Evolutionary conservation across 768 basidiomycete species (phyloP), one percentile per base, ranked within the genome.

Genomic region (Rhodotorula toruloides): DNA sequence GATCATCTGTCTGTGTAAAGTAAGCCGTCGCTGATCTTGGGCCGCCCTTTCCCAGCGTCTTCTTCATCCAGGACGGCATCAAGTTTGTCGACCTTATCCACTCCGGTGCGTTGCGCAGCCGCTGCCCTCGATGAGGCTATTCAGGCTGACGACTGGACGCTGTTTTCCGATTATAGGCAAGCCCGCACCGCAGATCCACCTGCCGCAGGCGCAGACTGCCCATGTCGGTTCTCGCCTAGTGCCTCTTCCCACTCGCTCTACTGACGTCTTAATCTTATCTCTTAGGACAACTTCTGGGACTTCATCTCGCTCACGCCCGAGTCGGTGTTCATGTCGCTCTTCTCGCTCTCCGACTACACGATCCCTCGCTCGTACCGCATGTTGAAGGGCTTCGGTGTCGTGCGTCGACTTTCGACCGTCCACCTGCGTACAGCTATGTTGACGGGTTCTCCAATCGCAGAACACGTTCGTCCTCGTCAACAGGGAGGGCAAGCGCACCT

Each of bases 211-310:
- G 31, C 73, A 78, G 68, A 77, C 76, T 8, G 76, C 79, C 2
- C 89, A 91, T 74, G n/a, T n/a, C n/a, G n/a, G n/a, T n/a, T n/a
- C n/a, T n/a, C n/a, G n/a, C n/a, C n/a, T n/a, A n/a, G n/a, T n/a
- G n/a, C n/a, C n/a, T n/a, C n/a, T n/a, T n/a, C n/a, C n/a, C n/a
- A n/a, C n/a, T n/a, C n/a, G n/a, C n/a, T n/a, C n/a, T n/a, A n/a
- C n/a, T n/a, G n/a, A n/a, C n/a, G n/a, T n/a, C n/a, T n/a, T n/a
- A n/a, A n/a, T n/a, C n/a, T n/a, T n/a, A n/a, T n/a, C n/a, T n/a
- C n/a, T n/a, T n/a, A n/a, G n/a, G 89, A 91, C 78, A 90, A 87
- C 72, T 89, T 90, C 67, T 92, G 89, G 88, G 90, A 91, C 74
- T 91, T 87, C 71, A 85, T 85, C 27, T 19, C 7, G 2, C 22